phyloP scores from a whole-genome alignment of 2,329 filamentous ascomycete genomes.

The Teratosphaeria nubilosa region DNA sequence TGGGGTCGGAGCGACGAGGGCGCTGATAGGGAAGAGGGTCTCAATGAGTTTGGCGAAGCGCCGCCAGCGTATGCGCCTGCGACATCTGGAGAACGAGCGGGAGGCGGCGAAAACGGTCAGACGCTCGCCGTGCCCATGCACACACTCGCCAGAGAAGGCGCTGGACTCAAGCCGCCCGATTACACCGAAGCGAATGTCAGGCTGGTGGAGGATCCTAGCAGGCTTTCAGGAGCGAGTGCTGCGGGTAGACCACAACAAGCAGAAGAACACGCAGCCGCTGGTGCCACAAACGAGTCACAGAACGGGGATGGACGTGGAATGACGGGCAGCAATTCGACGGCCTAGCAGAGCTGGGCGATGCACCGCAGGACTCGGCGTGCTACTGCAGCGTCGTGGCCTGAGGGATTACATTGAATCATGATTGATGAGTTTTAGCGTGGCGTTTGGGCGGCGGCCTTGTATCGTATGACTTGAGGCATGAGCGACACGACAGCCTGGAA shows the following conservation, averaged over 20 bases:
- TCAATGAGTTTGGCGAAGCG: slow-evolving; percentile 55
- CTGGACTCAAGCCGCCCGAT: slow-evolving; percentile 31
- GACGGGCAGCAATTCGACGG: not conserved
- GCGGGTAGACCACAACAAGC: not conserved
- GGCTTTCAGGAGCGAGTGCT: not conserved
- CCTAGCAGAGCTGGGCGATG: not conserved
- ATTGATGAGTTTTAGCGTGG: not conserved
- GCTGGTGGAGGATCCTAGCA: not conserved
- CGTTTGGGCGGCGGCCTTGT: not conserved
- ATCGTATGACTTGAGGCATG: not conserved
- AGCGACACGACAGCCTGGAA: not conserved
- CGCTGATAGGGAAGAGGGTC: slow-evolving; percentile 40
- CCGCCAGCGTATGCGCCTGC: slow-evolving; percentile 50
- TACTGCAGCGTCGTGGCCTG: not conserved
- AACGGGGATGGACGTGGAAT: not conserved
- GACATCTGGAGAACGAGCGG: slow-evolving; percentile 10
- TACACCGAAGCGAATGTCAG: slow-evolving; percentile 23
- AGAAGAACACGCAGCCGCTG: not conserved
- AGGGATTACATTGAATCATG: not conserved
- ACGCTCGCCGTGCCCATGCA: slow-evolving; percentile 28
- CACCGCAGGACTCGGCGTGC: not conserved
- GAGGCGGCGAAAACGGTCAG: slow-evolving; percentile 13
- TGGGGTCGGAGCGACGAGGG: slow-evolving; percentile 7
- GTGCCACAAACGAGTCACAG: not conserved
- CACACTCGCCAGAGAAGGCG: slow-evolving; percentile 27